Base-by-base conservation (phyloP, 805 yeast genomes). In the Candida nonsorbophila region DNA sequence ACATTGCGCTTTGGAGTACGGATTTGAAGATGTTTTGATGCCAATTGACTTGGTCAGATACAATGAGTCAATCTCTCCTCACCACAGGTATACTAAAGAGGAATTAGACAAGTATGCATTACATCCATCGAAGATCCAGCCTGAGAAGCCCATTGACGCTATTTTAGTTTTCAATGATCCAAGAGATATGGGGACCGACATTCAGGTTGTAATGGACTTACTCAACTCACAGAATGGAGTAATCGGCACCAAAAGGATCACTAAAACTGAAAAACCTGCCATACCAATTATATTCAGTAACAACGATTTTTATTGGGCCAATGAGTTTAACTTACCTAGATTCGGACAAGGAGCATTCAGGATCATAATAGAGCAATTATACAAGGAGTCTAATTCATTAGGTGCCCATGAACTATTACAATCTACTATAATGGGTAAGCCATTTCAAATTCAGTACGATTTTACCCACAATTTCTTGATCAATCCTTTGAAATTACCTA, bases 321-420 rank as follows among this genome's bases (percentile, higher is more conserved):
- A 84, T 47, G 86, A 80, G 45, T 88, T 80, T 52, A 55, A 51
- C 10, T 56, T 79, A 31, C 85, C 94, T 14, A 68, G 97, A 32
- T 83, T 85, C 47, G 97, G 96, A 5, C 95, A 87, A 58, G 97
- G 97, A 15, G 94, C 90, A 2, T 80, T 84, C 45, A 66, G 90
- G 37, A 69, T 74, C 29, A 58, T 73, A 24, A 56, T 82, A 4
- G 81, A 83, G 45, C 58, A 72, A 4, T 53, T 86, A 24, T 84
- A 83, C 45, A 48, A 53, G 13, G 71, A 70, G 28, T 50, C 66
- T 30, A 77, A 81, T 34, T 57, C 55, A n/a, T 74, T 76, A 10
- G 29, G 41, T 5, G 28, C 29, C 7, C 28, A 40, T 7, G 41
- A 46, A 14, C 49, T 53, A 3, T 55, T 87, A 36, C 58, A 70